Percentiles rank a stretch among this genome's conserved stretches.
These are phyloP conservation scores for Pleurotus tuoliensis DNA, from an alignment of 768 basidiomycete species.

Conservation along the genomic window DNA sequence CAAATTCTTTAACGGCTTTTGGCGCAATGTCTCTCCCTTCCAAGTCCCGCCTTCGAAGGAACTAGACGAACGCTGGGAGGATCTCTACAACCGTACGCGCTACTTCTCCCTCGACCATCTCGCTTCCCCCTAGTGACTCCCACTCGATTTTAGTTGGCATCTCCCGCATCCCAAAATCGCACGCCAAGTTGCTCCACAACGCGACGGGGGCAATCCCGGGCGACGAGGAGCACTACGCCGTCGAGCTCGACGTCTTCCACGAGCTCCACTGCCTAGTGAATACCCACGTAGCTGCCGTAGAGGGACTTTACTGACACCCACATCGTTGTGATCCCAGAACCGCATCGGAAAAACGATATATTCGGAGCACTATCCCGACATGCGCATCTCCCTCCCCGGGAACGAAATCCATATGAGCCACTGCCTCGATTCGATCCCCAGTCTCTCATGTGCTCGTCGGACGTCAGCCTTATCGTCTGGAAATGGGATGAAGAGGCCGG, in stretches of 20 bases:
- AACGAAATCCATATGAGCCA: conserved; percentile 14
- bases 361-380: conserved; percentile 13
- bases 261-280: conserved; percentile 18
- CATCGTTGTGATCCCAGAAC: conserved; percentile 10
- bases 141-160: conserved; percentile 6
- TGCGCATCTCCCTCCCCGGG: background rate
- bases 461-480: conserved; percentile 19
- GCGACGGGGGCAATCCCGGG: conserved; percentile 16
- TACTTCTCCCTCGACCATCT: no score
- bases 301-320: no score
- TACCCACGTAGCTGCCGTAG: background rate
- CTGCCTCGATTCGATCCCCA: conserved; percentile 17
- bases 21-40: no score
- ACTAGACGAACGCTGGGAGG: no score
- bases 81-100: no score
- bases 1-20: no score
- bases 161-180: conserved; percentile 14
- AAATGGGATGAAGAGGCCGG: conserved; percentile 13
- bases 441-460: conserved; percentile 15
- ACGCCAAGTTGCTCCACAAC: conserved; percentile 15
- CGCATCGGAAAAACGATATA: conserved; percentile 14
- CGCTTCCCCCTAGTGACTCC: no score
- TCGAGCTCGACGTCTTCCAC: conserved; percentile 22
- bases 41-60: no score
- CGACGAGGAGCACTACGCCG: conserved; percentile 16